A percentile compares a stretch with the other conserved stretches of the same genome.
These are phyloP conservation scores for Musa balbisiana DNA, from an alignment of 202 grass and related monocot species.

Conservation along the genomic window DNA sequence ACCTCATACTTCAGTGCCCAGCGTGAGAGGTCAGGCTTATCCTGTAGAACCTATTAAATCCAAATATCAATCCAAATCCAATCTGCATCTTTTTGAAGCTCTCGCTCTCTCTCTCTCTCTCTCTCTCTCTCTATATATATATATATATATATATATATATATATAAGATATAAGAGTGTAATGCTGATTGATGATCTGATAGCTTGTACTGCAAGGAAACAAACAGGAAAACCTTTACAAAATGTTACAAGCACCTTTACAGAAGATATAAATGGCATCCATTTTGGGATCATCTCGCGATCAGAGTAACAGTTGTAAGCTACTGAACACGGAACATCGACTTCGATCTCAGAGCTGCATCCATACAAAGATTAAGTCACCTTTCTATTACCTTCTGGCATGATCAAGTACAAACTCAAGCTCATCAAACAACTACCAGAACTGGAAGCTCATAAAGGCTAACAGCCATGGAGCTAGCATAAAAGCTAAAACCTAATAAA, in stretches of 20 bases:
- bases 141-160: background rate
- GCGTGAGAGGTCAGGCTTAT: slow-evolving; percentile 84
- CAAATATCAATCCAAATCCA: slow-evolving; percentile 1
- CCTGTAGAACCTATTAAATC: slow-evolving; percentile 54
- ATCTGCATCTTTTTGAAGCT: background rate
- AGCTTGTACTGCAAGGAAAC: too few relatives aligned
- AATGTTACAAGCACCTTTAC: slow-evolving; percentile 45
- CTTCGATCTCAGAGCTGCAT: slow-evolving; percentile 72
- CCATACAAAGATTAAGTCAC: slow-evolving; percentile 21
- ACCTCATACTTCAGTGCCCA: slow-evolving; percentile 80
- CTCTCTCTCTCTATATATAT: too few relatives aligned
- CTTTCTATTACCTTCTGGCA: background rate
- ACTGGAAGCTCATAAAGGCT: background rate
- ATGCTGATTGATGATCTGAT: background rate
- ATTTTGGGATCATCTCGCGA: slow-evolving; percentile 74
- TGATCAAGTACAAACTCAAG: background rate
- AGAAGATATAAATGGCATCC: slow-evolving; percentile 98
- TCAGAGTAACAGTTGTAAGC: slow-evolving; percentile 91
- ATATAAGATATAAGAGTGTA: background rate
- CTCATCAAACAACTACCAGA: background rate
- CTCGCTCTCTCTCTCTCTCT: too few relatives aligned
- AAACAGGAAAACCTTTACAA: background rate
- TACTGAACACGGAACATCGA: slow-evolving; percentile 78
- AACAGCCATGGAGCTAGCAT: background rate
- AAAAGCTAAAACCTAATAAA: background rate